Percentiles rank a stretch among this genome's conserved stretches.
These are phyloP conservation scores for Fagus sylvatica DNA, from an alignment of 306 rosid genomes.

Conservation along the genomic window DNA sequence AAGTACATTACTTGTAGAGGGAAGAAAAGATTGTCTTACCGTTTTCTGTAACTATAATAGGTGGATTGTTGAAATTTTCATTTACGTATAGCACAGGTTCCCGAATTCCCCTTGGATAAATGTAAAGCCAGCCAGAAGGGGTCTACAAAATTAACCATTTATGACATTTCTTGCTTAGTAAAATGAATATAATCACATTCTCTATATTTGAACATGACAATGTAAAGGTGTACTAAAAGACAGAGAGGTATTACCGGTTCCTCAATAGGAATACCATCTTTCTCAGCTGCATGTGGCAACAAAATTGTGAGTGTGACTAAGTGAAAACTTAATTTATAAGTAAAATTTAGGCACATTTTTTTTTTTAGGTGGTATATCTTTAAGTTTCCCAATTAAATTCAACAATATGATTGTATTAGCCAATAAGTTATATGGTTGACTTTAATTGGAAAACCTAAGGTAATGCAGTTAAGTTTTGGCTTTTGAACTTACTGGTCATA, in stretches of 20 bases:
- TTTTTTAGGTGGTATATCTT: no score
- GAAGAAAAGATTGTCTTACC: conserved; percentile 30
- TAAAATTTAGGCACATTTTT: no score
- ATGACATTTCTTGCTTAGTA: not conserved
- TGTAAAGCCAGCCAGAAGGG: conserved; percentile 47
- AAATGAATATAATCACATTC: not conserved
- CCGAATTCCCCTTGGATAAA: conserved; percentile 53
- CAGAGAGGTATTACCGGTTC: conserved; percentile 21
- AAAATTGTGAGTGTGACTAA: not conserved
- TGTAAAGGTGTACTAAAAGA: not conserved
- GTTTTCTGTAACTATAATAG: conserved; percentile 57
- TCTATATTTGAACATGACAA: not conserved
- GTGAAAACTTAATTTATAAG: no score
- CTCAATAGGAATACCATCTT: conserved; percentile 34
- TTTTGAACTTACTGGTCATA: conserved; percentile 34
- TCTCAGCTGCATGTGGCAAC: conserved; percentile 23
- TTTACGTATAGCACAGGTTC: conserved; percentile 25
- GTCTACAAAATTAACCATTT: conserved; percentile 40
- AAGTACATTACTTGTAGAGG: not conserved
- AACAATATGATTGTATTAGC: no score
- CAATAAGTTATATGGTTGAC: no score
- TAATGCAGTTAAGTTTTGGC: not conserved
- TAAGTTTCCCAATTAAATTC: no score
- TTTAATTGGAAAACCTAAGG: no score
- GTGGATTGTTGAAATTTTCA: conserved; percentile 42